Evolutionary conservation across 306 rosid species (phyloP), one percentile per base, ranked within the genome.

Genomic region (Pyrus bretschneideri): DNA sequence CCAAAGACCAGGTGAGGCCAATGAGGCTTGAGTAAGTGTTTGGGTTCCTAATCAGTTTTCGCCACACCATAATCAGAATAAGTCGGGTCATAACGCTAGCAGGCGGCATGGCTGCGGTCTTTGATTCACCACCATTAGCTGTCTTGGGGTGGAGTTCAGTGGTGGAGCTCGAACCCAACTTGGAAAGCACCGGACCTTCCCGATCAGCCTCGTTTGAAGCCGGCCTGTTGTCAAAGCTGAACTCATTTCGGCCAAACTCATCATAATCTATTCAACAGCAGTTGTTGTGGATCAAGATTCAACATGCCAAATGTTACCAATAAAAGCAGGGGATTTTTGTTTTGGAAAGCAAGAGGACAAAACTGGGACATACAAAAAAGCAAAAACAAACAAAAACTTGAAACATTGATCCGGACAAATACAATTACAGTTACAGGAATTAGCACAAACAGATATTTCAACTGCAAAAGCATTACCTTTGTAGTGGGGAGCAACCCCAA

Each of bases 21-120:
- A 92, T 82, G 9, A 92, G 83, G 81, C 97, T 92, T 4, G 97
- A 92, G 79, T 90, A 92, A 22, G 97, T 90, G 79, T 92, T 92
- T 54, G 96, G 97, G 72, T 92, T 92, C 76, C 96, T 75, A 38
- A 92, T 90, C 68, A 92, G 85, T 71, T 90, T 92, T 31, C 97
- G 57, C 97, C 96, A 92, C 23, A 92, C 97, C 97, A 92, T 92
- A 4, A 92, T 92, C 65, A 92, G 76, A 69, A 92, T 92, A 44
- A 92, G 88, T 18, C 96, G 83, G 14, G 93, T 92, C 97, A 92
- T 88, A 18, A 92, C 97, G 67, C 96, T 90, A 0, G 97, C 67
- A 0, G 97, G 97, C 2, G 97, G 97, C 97, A 92, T 92, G 45
- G 83, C 9, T 0, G 92, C 57, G 6, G 89, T 79, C 71, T 87